Evolutionary conservation across 2,329 filamentous ascomycete species (phyloP).

Genomic region (Penicillium vulpinum): DNA sequence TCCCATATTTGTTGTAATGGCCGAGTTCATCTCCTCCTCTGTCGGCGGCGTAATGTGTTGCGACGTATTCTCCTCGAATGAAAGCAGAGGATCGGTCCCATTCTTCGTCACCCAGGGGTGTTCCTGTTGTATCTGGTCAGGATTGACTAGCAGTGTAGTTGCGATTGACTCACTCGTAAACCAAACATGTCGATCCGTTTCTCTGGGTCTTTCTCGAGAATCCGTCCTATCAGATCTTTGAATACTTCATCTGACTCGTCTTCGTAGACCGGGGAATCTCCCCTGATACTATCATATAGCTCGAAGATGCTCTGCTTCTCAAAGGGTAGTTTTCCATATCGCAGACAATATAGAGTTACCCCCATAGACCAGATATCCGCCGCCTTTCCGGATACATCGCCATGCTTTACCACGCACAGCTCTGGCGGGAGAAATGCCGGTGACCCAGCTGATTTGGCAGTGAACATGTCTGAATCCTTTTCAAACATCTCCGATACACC

Average conservation of each 20-base stretch:
- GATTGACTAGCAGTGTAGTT: neutral
- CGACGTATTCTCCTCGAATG: constrained; percentile 81
- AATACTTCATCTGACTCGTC: constrained; percentile 67
- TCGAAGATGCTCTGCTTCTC: constrained; percentile 76
- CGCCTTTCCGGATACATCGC: constrained; percentile 81
- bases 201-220: constrained; percentile 82
- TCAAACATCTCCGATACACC: constrained; percentile 99
- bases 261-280: constrained; percentile 64
- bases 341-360: constrained; percentile 86
- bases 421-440: constrained; percentile 94
- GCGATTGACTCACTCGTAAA: constrained; percentile 67
- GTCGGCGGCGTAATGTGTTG: constrained; percentile 80
- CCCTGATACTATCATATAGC: constrained; percentile 84
- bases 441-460: constrained; percentile 88
- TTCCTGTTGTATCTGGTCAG: constrained; percentile 54
- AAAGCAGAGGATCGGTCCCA: constrained; percentile 74
- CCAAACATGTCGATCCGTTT: constrained; percentile 81
- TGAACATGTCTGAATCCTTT: constrained; percentile 82
- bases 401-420: constrained; percentile 81
- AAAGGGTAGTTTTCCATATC: constrained; percentile 87
- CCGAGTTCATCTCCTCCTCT: constrained; percentile 83
- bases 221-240: constrained; percentile 67
- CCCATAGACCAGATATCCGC: constrained; percentile 99
- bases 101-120: constrained; percentile 90
- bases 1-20: constrained; percentile 86